Evolutionary conservation across 495 filamentous ascomycete species (phyloP), one percentile per base, ranked within the genome.

Genomic region (Talaromyces nanjingensis): DNA sequence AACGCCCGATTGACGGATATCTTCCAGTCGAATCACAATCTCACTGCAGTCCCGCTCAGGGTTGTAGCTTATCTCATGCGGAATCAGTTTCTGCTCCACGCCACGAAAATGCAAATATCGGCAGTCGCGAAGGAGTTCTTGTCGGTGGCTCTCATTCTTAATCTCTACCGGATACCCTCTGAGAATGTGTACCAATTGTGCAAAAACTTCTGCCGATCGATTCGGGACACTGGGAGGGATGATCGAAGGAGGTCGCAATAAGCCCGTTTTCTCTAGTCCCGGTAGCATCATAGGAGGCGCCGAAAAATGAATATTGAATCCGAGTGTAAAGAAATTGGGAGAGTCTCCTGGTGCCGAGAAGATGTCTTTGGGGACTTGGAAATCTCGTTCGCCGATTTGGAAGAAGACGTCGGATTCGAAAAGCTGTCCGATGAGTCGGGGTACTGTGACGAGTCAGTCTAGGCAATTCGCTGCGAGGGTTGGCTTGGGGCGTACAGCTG

Each of bases 321-420:
- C 93, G 6, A 98, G 84, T 6, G 91, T 87, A 79, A 98, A 98
- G 83, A 93, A 98, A 74, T 98, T 98, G 6, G 92, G 92, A 31
- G 86, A 87, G 73, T 98, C 91, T 4, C 94, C 93, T 11, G 90
- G 91, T 25, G 81, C 79, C 11, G 86, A 87, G 75, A 98, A 96
- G 64, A 96, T 82, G 67, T 96, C 91, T 33, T 92, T 87, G 3
- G 93, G 89, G 59, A 98, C 91, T 68, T 91, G 89, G 74, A 98
- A 98, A 67, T 91, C 83, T 24, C 81, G 84, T 61, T 88, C 85
- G 62, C 93, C 93, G 66, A 98, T 91, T 39, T 89, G 88, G 67
- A 96, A 91, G 77, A 89, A 94, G 72, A 97, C 96, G 67, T 91
- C 88, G 49, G 93, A 90, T 68, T 93, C 91, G 73, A 96, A 96